Evolutionary conservation across 352 stramenopile genomes (phyloP).

Genomic region (Thalassiosira mediterranea): DNA sequence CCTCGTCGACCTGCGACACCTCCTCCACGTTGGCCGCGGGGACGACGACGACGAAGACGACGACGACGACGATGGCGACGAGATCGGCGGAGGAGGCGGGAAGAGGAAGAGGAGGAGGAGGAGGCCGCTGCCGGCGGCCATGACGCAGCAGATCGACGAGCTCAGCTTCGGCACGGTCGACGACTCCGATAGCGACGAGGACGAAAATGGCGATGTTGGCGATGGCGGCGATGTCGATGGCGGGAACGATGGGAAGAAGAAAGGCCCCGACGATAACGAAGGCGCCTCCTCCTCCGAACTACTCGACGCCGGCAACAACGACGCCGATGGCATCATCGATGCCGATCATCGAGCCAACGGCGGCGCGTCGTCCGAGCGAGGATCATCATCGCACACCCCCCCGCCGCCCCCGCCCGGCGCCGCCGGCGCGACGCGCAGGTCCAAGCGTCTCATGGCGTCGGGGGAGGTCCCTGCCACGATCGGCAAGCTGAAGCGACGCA

Average conservation of each 20-base stretch:
- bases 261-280: not conserved
- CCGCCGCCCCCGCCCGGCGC: not conserved
- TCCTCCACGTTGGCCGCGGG: too few relatives aligned
- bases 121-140: slow-evolving; percentile 26
- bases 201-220: slow-evolving; percentile 7
- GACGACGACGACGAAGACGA: not conserved
- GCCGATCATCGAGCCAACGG: not conserved
- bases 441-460: slow-evolving; percentile 8
- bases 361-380: not conserved
- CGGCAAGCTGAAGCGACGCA: slow-evolving; percentile 30
- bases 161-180: slow-evolving; percentile 10
- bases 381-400: not conserved
- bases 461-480: slow-evolving; percentile 33
- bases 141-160: slow-evolving; percentile 46
- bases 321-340: not conserved
- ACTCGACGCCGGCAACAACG: not conserved
- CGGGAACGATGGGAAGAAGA: not conserved
- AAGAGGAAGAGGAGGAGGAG: not conserved
- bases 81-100: slow-evolving; percentile 3
- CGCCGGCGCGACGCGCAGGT: not conserved
- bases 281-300: not conserved
- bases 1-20: slow-evolving; percentile 12
- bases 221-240: not conserved
- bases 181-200: slow-evolving; percentile 6
- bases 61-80: slow-evolving; percentile 9